Evolutionary conservation across 352 stramenopile genomes (phyloP).

Genomic region (Phytophthora meadii): DNA sequence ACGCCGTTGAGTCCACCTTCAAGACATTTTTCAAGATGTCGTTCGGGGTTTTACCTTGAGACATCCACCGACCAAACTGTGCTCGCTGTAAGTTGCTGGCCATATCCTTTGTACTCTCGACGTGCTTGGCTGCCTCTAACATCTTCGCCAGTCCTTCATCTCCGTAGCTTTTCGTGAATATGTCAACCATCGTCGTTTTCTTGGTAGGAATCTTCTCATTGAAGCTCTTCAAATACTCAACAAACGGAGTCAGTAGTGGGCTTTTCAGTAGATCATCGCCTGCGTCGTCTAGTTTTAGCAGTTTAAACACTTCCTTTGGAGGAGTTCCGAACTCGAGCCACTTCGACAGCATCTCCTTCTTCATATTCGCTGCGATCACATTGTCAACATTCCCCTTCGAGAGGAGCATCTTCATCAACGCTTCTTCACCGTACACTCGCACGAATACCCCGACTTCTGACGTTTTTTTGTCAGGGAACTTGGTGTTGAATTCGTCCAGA

Average conservation of each 20-base stretch:
- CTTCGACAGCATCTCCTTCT: no score
- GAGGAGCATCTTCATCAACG: no score
- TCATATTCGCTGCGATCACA: no score
- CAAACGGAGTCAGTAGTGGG: neutral
- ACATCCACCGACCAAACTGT: constrained; percentile 9
- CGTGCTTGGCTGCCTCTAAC: constrained; percentile 6
- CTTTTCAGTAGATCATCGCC: constrained; percentile 1
- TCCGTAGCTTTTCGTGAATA: constrained; percentile 8
- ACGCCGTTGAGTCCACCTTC: neutral
- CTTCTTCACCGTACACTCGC: no score
- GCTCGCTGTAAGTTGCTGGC: neutral
- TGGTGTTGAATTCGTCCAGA: no score
- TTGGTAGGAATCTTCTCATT: constrained; percentile 1
- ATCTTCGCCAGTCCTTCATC: constrained; percentile 10
- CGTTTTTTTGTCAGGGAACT: no score
- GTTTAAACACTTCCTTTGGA: neutral
- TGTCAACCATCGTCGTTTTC: constrained; percentile 8
- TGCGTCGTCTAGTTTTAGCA: neutral
- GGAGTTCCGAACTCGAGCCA: neutral
- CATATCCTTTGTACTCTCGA: neutral
- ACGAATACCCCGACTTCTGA: no score
- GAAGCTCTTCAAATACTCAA: constrained; percentile 4
- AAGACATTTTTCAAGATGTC: neutral
- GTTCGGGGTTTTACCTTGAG: neutral
- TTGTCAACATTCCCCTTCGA: no score